Base-by-base conservation (phyloP, 768 basidiomycete species). In the Calocybe indica region DNA sequence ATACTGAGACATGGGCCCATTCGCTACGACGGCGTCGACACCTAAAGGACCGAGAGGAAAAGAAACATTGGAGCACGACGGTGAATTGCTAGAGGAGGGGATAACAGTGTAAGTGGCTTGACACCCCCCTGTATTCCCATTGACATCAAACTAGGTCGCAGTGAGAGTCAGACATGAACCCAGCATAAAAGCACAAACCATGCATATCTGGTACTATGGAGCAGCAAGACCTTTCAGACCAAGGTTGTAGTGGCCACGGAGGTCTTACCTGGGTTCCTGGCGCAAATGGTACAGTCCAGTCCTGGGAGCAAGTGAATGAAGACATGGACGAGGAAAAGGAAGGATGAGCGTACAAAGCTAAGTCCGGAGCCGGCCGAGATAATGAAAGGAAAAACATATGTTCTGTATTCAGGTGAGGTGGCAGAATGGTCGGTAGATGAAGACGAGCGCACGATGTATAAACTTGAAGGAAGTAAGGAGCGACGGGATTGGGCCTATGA, bases 151-250 rank as follows among this genome's bases (percentile, higher is more conserved):
- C 80, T 82, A 40, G 14, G 33, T 12, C 33, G 12, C n/a, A 1
- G 37, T 33, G 48, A 47, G 43, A 47, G 41, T 35, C 31, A 40
- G 37, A 34, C 11, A 15, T 30, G n/a, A 22, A 11, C 22, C 7
- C 10, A 13, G 28, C 12, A 29, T 31, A 1, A 22, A 35, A 28
- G 33, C n/a, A 41, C 67, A 43, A 37, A 81, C 80, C 81, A 84
- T 83, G 67, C 82, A 84, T 55, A 80, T 78, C 68, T 83, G 80
- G 59, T 80, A 84, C 75, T 80, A 57, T 29, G 41, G 7, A 13
- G 40, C 37, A 36, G 34, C 35, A 43, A 43, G 2, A 32, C 44
- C 5, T 50, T 37, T 40, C 37, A 12, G 14, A 36, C 43, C 40
- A 15, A 52, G 40, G 49, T 32, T 30, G 4, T 39, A 6, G 36